Conservation (phyloP, 2,329 filamentous ascomycete genomes). For the Arthrobotrys megalospora region DNA sequence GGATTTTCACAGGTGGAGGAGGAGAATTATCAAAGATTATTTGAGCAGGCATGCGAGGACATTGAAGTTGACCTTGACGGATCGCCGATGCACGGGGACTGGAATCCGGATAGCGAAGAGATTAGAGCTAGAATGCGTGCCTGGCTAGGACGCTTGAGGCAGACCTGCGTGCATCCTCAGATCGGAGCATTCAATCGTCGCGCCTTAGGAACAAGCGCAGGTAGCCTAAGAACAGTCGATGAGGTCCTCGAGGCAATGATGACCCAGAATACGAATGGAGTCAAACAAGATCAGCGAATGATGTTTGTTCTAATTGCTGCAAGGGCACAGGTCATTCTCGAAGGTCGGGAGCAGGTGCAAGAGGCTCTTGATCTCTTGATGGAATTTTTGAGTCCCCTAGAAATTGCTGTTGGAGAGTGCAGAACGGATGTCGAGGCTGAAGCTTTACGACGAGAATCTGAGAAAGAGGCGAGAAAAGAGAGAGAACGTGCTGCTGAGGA, state of each 20-base stretch:
- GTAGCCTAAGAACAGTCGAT: conserved; percentile 82
- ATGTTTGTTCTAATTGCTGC: conserved; percentile 77
- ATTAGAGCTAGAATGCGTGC: conserved; percentile 80
- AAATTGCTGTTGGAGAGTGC: conserved; percentile 75
- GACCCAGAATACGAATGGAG: conserved; percentile 80
- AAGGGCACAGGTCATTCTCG: conserved; percentile 81
- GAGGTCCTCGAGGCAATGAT: conserved; percentile 91
- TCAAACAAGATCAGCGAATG: conserved; percentile 79
- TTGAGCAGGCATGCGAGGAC: conserved; percentile 80
- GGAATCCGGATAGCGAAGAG: conserved; percentile 75
- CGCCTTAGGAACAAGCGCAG: conserved; percentile 74
- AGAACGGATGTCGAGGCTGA: conserved; percentile 75
- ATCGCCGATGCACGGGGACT: conserved; percentile 69
- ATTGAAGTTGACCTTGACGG: conserved; percentile 75
- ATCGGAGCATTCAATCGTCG: conserved; percentile 78
- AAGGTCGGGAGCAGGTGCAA: conserved; percentile 68
- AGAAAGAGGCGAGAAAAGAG: conserved; percentile 63
- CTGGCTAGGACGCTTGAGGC: conserved; percentile 83
- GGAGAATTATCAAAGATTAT: conserved; percentile 85
- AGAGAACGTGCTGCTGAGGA: conserved; percentile 19
- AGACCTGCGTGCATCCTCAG: conserved; percentile 88
- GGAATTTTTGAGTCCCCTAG: conserved; percentile 68
- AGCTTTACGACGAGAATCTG: conserved; percentile 66
- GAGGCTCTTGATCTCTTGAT: conserved; percentile 81
- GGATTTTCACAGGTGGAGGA: conserved; percentile 91